These are phyloP conservation scores for Diaporthe amygdali DNA, from an alignment of 2,329 filamentous ascomycete species.

Conservation along the genomic window DNA sequence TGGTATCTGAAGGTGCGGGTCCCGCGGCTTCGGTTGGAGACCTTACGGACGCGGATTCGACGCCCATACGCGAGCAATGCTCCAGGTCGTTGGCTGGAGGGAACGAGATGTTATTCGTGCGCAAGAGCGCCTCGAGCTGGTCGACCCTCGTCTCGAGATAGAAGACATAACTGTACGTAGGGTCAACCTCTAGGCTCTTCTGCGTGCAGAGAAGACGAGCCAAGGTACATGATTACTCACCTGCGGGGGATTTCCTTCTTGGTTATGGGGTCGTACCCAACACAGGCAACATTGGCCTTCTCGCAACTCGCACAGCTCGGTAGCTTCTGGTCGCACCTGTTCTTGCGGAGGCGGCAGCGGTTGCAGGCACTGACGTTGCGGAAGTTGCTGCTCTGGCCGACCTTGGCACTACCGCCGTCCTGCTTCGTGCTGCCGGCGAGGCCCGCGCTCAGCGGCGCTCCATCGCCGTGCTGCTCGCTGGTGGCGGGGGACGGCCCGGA, in stretches of 20 bases:
- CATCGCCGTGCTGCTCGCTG: slow-evolving; percentile 31
- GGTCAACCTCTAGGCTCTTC: not conserved
- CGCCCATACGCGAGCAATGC: slow-evolving; percentile 56
- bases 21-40: slow-evolving; percentile 41
- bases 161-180: slow-evolving; percentile 76
- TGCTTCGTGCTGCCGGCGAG: slow-evolving; percentile 31
- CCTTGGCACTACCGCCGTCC: slow-evolving; percentile 42
- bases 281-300: slow-evolving; percentile 89
- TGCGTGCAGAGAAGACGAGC: not conserved
- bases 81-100: slow-evolving; percentile 75
- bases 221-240: slow-evolving; percentile 62
- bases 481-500: slow-evolving; percentile 42
- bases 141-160: slow-evolving; percentile 88
- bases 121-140: slow-evolving; percentile 80
- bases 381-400: slow-evolving; percentile 70
- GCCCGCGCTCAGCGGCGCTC: slow-evolving; percentile 32
- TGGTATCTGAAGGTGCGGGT: slow-evolving; percentile 34
- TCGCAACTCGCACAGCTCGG: slow-evolving; percentile 91
- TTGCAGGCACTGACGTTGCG: slow-evolving; percentile 95
- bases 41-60: slow-evolving; percentile 39
- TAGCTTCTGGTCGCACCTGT: slow-evolving; percentile 90
- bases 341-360: slow-evolving; percentile 89
- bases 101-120: slow-evolving; percentile 72
- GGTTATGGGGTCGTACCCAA: slow-evolving; percentile 95
- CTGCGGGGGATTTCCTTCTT: slow-evolving; percentile 94